These are phyloP conservation scores for Rhodomyrtus psidioides DNA, from an alignment of 441 rosid genomes.

Conservation along the genomic window DNA sequence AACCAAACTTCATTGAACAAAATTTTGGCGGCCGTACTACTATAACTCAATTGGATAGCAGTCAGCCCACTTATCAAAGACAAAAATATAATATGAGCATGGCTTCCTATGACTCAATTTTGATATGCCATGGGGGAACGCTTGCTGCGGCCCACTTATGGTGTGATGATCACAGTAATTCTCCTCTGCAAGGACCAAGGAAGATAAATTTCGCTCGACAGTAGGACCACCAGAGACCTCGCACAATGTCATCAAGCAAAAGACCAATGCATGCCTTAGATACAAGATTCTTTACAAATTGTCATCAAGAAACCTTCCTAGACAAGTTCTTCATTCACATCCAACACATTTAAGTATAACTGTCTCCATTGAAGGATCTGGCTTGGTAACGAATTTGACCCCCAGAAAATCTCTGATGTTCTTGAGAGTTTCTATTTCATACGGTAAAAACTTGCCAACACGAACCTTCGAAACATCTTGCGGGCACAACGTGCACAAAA, in stretches of 20 bases:
- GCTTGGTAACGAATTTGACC: slow-evolving; percentile 45
- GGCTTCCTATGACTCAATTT: background rate
- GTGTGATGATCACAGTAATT: background rate
- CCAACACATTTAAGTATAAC: slow-evolving; percentile 69
- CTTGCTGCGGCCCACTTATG: background rate
- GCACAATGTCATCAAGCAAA: background rate
- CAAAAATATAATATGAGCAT: background rate
- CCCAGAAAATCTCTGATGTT: no score
- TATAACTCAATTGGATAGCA: background rate
- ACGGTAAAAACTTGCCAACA: no score
- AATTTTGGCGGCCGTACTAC: background rate
- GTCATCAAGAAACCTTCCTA: slow-evolving; percentile 47
- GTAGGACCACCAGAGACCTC: background rate
- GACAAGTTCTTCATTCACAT: slow-evolving; percentile 60
- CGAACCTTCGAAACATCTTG: no score
- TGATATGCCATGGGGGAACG: background rate
- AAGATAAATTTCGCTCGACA: background rate
- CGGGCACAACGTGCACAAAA: no score
- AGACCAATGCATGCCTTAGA: background rate
- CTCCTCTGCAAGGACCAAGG: background rate
- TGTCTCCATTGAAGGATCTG: slow-evolving; percentile 66
- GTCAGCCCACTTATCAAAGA: background rate
- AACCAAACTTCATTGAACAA: background rate
- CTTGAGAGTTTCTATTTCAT: no score
- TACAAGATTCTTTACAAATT: background rate